Conservation (phyloP, 2,329 filamentous ascomycete species). For the Pseudohalonectria lignicola region DNA sequence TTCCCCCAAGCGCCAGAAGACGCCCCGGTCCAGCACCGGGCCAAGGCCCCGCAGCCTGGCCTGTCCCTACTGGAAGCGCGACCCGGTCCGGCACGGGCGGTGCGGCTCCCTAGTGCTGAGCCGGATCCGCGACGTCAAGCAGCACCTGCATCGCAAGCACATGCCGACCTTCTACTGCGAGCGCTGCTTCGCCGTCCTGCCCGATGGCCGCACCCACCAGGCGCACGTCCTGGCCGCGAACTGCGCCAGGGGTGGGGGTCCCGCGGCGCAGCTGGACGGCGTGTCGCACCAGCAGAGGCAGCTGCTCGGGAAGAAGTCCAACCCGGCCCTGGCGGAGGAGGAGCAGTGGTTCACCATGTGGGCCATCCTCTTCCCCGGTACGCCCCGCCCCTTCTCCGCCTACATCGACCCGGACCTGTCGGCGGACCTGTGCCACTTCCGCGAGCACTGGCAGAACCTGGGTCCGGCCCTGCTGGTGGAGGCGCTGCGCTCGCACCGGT, state of each 20-base stretch:
- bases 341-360: conserved; percentile 11
- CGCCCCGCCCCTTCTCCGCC: conserved; percentile 4
- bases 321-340: conserved; percentile 2
- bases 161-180: conserved; percentile 5
- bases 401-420: conserved; percentile 5
- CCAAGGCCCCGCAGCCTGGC: conserved; percentile 6
- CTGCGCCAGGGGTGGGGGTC: not conserved
- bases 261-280: conserved; percentile 4
- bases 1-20: no score
- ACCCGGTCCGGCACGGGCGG: conserved; percentile 4
- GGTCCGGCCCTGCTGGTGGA: no score
- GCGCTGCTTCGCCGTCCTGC: conserved; percentile 8
- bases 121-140: conserved; percentile 12
- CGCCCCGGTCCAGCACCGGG: no score
- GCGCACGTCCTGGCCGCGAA: not conserved
- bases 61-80: conserved; percentile 12
- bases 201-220: not conserved
- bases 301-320: conserved; percentile 1
- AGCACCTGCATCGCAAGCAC: conserved; percentile 11
- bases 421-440: conserved; percentile 6
- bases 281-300: conserved; percentile 5
- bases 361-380: conserved; percentile 11
- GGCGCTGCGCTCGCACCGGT: no score
- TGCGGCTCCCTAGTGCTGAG: conserved; percentile 8
- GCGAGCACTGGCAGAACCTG: no score